These are phyloP conservation scores for Psilocybe tampanensis DNA, from an alignment of 768 basidiomycete genomes.

Conservation along the genomic window DNA sequence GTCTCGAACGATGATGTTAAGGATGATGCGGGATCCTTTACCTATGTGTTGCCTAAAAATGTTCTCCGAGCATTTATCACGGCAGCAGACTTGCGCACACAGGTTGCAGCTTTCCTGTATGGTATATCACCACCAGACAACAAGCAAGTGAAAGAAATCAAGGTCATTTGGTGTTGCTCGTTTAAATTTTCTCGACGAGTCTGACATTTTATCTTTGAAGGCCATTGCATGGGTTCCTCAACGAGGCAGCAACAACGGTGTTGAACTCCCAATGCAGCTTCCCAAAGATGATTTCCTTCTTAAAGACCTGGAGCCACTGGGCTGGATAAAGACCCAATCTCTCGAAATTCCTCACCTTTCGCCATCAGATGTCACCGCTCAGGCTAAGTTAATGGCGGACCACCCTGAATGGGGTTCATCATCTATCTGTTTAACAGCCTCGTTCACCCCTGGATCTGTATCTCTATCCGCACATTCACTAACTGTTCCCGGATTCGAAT, in stretches of 20 bases:
- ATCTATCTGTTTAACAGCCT: slow-evolving; percentile 90
- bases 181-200: background rate
- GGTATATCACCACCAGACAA: slow-evolving; percentile 94
- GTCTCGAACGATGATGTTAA: slow-evolving; percentile 99
- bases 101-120: slow-evolving; percentile 93
- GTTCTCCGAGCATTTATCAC: slow-evolving; percentile 92
- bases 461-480: slow-evolving; percentile 92
- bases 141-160: slow-evolving; percentile 98
- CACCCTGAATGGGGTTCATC: slow-evolving; percentile 95
- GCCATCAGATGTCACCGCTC: slow-evolving; percentile 90
- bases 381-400: slow-evolving; percentile 96
- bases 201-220: slow-evolving; percentile 25
- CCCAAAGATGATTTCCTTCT: slow-evolving; percentile 95
- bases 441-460: slow-evolving; percentile 98
- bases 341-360: slow-evolving; percentile 91
- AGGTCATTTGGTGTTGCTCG: slow-evolving; percentile 41
- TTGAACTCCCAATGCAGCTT: slow-evolving; percentile 87
- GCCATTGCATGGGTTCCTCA: slow-evolving; percentile 98
- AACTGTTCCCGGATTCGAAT: slow-evolving; percentile 93
- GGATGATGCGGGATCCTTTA: slow-evolving; percentile 93
- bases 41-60: slow-evolving; percentile 97
- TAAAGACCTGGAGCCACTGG: slow-evolving; percentile 92
- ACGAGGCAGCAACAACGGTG: slow-evolving; percentile 90
- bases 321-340: slow-evolving; percentile 97
- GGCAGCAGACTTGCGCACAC: slow-evolving; percentile 92